These are phyloP conservation scores for Phytophthora pluvialis DNA, from an alignment of 352 stramenopile species.

Conservation along the genomic window DNA sequence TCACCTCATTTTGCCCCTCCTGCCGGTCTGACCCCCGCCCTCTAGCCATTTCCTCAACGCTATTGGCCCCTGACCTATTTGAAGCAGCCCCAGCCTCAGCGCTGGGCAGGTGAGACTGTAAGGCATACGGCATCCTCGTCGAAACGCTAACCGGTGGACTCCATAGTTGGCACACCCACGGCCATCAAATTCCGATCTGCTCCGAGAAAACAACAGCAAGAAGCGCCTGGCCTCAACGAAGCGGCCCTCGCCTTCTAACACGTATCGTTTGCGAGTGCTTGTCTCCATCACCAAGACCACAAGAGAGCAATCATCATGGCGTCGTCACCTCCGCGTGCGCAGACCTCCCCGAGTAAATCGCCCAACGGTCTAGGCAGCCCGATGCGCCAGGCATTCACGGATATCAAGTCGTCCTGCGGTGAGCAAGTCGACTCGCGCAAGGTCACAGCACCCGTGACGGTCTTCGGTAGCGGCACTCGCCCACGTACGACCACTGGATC, in stretches of 20 bases:
- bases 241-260: not conserved
- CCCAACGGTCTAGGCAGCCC: conserved; percentile 34
- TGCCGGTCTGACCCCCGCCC: conserved; percentile 11
- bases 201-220: conserved; percentile 14
- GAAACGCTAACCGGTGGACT: not conserved
- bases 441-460: conserved; percentile 60
- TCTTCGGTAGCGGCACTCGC: conserved; percentile 72
- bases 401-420: conserved; percentile 75
- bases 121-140: not conserved
- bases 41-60: conserved; percentile 1
- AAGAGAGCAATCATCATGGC: conserved; percentile 17
- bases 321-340: conserved; percentile 42
- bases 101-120: conserved; percentile 15
- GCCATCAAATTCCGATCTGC: conserved; percentile 25
- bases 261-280: not conserved
- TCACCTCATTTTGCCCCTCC: conserved; percentile 16
- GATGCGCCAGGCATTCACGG: conserved; percentile 45
- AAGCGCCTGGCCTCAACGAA: not conserved
- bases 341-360: conserved; percentile 47
- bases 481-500: conserved; percentile 50
- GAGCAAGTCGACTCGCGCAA: conserved; percentile 82
- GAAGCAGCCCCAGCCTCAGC: conserved; percentile 3
- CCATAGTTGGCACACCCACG: conserved; percentile 10
- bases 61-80: conserved; percentile 30
- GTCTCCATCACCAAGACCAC: not conserved